Evolutionary conservation across 202 grass and related monocot genomes (phyloP), one percentile per base, ranked within the genome.

Genomic region (Hordeum pubiflorum): DNA sequence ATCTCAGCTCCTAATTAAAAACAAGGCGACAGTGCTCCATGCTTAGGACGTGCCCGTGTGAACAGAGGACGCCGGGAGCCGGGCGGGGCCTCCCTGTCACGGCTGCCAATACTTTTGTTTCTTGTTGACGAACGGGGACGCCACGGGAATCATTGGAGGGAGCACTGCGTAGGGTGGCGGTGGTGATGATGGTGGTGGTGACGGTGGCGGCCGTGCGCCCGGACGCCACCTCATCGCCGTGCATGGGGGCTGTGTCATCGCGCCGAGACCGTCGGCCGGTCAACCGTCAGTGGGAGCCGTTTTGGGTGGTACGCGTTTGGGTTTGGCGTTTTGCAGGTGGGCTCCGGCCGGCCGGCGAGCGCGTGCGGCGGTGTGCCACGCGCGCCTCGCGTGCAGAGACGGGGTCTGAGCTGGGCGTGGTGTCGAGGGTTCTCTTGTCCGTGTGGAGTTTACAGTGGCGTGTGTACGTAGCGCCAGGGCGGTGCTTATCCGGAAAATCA

Each of bases 1-100:
- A 32, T 31, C 14, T 46, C 0, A 48, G 43, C 43, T 2, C 48
- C 48, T 52, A 18, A 52, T 52, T 52, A 52, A 52, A 18, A 52
- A 18, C 5, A 0, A 6, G 5, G 5, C 5, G 5, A 50, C 6
- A 2, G 15, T 18, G 6, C 15, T 26, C 24, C 69, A 67, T 48
- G 65, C 26, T 84, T 21, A 1, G 40, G 56, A 77, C 82, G 72
- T 81, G 80, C 20, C 7, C 75, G 79, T 85, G 82, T 89, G 78
- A 89, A 82, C 72, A 11, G 4, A 22, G 27, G 10, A 31, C 9
- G 48, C 10, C 14, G 68, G 61, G 37, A 58, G 23, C 70, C 62
- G 1, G 21, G 1, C 39, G 31, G 14, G 56, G 32, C 64, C 10
- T 39, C 63, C 29, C 80, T 59, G 46, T 76, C 72, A 31, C 13